A percentile compares a stretch with the other conserved stretches of the same genome.
Conservation (phyloP, 2,329 filamentous ascomycete species). For the Sarocladiaceae sp. region DNA sequence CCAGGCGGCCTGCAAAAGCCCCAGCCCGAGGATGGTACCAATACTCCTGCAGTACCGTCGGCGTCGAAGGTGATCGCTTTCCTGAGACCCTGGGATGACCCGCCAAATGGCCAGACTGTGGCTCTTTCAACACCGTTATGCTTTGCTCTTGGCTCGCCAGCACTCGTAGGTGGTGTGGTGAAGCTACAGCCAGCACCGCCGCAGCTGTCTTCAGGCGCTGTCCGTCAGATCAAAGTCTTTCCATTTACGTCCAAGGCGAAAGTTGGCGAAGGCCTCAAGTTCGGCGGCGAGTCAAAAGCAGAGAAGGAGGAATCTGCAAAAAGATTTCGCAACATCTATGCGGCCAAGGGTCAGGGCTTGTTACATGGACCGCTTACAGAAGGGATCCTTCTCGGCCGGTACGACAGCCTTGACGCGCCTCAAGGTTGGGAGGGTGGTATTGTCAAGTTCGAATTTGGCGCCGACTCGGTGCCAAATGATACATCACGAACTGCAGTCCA, state of each 20-base stretch:
- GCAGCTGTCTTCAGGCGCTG: constrained; percentile 61
- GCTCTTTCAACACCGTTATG: constrained; percentile 78
- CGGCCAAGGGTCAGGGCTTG: constrained; percentile 56
- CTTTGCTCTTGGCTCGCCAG: constrained; percentile 64
- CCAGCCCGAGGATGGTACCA: constrained; percentile 62
- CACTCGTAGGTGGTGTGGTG: constrained; percentile 79
- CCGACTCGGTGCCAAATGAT: constrained; percentile 31
- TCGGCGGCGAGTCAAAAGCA: constrained; percentile 81
- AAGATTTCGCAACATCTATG: constrained; percentile 68
- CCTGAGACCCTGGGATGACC: constrained; percentile 76
- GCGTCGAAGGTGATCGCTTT: constrained; percentile 67
- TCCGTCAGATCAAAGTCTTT: constrained; percentile 69
- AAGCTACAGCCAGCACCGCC: constrained; percentile 79
- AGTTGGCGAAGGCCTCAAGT: constrained; percentile 65
- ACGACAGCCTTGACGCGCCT: constrained; percentile 47
- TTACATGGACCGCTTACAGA: constrained; percentile 85
- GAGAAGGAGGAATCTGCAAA: constrained; percentile 75
- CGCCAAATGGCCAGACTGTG: constrained; percentile 74
- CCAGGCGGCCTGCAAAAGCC: constrained; percentile 73
- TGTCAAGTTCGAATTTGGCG: constrained; percentile 62
- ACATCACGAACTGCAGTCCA: constrained; percentile 43
- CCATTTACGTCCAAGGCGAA: constrained; percentile 66
- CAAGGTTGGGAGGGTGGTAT: constrained; percentile 80
- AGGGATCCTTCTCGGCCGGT: constrained; percentile 68
- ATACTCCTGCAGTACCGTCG: constrained; percentile 40